These are phyloP conservation scores for Ascochyta clinopodiicola DNA, from an alignment of 2,329 filamentous ascomycete genomes.

Conservation along the genomic window DNA sequence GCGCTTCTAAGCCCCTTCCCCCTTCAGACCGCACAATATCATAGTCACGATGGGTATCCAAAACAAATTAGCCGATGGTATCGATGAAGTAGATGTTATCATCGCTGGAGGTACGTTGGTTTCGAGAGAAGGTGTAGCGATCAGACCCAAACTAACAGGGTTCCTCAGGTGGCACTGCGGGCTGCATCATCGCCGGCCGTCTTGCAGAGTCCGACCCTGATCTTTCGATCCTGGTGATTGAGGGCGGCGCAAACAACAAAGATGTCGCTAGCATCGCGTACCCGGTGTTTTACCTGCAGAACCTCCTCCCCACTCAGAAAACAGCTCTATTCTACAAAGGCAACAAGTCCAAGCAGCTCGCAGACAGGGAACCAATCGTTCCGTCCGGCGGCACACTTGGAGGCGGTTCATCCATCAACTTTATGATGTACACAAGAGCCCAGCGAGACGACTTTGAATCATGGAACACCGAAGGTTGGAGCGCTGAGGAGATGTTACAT, in stretches of 20 bases:
- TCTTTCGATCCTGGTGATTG: slow-evolving; percentile 60
- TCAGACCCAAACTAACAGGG: neutral
- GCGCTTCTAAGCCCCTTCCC: neutral
- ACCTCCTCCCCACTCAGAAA: slow-evolving; percentile 58
- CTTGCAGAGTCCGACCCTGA: slow-evolving; percentile 59
- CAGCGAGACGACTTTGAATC: slow-evolving; percentile 59
- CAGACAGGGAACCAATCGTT: slow-evolving; percentile 54
- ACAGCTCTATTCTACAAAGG: slow-evolving; percentile 61
- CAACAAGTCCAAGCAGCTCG: slow-evolving; percentile 55
- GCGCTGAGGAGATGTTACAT: slow-evolving; percentile 59
- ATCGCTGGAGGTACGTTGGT: slow-evolving; percentile 55
- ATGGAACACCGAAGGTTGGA: slow-evolving; percentile 62
- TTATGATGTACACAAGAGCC: slow-evolving; percentile 54
- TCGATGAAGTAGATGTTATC: slow-evolving; percentile 59
- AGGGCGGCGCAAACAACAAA: slow-evolving; percentile 61
- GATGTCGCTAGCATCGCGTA: slow-evolving; percentile 58
- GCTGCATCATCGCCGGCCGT: slow-evolving; percentile 55
- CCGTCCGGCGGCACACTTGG: slow-evolving; percentile 62
- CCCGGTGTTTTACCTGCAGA: slow-evolving; percentile 58
- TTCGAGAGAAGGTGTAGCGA: neutral
- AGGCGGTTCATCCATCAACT: slow-evolving; percentile 59
- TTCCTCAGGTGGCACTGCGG: slow-evolving; percentile 44
- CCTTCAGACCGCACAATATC: neutral
- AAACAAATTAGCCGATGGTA: slow-evolving; percentile 45
- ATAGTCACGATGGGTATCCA: slow-evolving; percentile 35